Evolutionary conservation across 1,284 basidiomycete genomes (phyloP), one percentile per base, ranked within the genome.

Genomic region (Cryptococcus sp.): DNA sequence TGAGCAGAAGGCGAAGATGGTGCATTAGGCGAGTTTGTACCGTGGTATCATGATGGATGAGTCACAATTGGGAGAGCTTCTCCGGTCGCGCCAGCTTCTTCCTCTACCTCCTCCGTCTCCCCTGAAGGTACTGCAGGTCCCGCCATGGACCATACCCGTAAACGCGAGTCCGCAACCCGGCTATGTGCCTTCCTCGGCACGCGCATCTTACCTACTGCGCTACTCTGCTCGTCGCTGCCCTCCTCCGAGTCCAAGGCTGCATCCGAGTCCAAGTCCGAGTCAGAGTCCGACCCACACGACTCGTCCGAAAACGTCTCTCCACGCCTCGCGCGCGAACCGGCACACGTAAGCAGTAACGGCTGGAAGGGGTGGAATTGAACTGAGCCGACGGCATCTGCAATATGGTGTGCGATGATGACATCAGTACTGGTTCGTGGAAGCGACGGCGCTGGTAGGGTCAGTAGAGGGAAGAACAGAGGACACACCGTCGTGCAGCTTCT

Each of bases 361-460:
- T 69, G 50, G 52, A 61, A 70, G 0, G 76, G 70, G 53, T 77
- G 73, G 21, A 74, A 64, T 56, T 75, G 70, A 0, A 76, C 70
- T 3, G 70, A 69, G 35, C 64, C 66, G 15, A 77, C 60, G 4
- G 70, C 66, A 42, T 72, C 75, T 77, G 53, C 18, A 4, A 20
- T 5, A 1, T 3, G 5, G 37, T 24, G 12, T 15, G 38, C 18
- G 38, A 42, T 45, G 24, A 60, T n/a, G n/a, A n/a, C n/a, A n/a
- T 49, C 28, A 46, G 50, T n/a, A 46, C 23, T 33, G 28, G 9
- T 33, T 5, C 28, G 28, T 33, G 9, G 4, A 33, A 9, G 28
- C 28, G 4, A 9, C 15, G 21, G 15, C 28, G 7, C 8, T 33
- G 28, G 4, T 18, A 9, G n/a, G 38, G 23, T 7, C 4, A 1